Evolutionary conservation across 306 rosid genomes (phyloP), one percentile per base, ranked within the genome.

Genomic region (Citrullus amarus): DNA sequence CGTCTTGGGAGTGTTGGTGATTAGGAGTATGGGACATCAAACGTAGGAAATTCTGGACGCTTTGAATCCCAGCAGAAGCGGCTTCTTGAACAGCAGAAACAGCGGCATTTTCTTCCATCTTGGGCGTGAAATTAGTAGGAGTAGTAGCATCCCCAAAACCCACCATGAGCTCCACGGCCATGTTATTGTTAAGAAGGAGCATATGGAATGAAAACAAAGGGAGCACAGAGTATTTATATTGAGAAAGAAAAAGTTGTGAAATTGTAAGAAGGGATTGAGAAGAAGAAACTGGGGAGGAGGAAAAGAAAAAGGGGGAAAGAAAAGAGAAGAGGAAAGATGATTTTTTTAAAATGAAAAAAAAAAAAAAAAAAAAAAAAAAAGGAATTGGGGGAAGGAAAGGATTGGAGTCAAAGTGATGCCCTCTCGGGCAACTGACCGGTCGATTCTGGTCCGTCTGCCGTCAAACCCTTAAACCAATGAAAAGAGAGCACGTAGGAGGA

Each of bases 31-130:
- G 78, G 25, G 93, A 86, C 41, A 91, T 82, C 79, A 91, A 87
- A 28, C 80, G 77, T 51, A 91, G 81, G 80, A 91, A 86, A 75
- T 87, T 88, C 87, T 93, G 88, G 3, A 87, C 91, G 84, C 88
- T 91, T 43, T 91, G 88, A 61, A 93, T 87, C 20, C 94, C 94
- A 1, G 89, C 94, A 1, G 89, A 86, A 4, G 97, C 87, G 3
- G 96, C 98, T 85, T 93, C 91, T 75, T 87, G 80, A 6, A 89
- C 83, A 0, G 85, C 89, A 8, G 81, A 34, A 18, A 79, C 81
- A 10, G 36, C 48, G 3, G 83, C 81, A 51, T 80, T 58, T 61
- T 83, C 81, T 25, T 79, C 80, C 16, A 77, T 53, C 17, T 65
- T 78, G 20, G 63, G 60, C 9, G 81, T 75, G 75, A 84, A 80